phyloP scores from a whole-genome alignment of 345 rosid species.

The Geranium brycei region DNA sequence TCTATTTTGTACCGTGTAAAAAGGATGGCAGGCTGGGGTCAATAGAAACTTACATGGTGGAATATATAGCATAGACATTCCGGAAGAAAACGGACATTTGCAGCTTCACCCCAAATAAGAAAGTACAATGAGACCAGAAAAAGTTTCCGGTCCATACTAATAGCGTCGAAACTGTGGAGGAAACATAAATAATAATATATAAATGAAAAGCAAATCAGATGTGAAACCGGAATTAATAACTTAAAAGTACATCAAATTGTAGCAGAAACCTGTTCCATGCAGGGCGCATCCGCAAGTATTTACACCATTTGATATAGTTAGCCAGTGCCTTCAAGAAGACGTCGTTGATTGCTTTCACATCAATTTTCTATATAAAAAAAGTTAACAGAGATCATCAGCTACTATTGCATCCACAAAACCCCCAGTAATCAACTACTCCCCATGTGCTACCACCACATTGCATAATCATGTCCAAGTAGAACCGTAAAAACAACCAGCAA shows the following conservation, averaged over 20 bases:
- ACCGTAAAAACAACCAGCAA: not conserved
- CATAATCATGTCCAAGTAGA: not conserved
- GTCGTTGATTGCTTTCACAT: conserved; percentile 85
- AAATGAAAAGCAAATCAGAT: conserved; percentile 1
- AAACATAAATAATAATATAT: conserved; percentile 5
- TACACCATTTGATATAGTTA: conserved; percentile 97
- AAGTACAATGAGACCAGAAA: conserved; percentile 84
- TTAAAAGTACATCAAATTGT: conserved; percentile 12
- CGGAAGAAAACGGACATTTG: conserved; percentile 95
- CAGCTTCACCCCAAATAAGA: conserved; percentile 99
- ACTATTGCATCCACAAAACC: not conserved
- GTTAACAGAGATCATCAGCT: conserved; percentile 6
- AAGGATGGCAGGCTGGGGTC: not conserved
- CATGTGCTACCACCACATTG: not conserved
- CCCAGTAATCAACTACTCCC: not conserved
- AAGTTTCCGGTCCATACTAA: conserved; percentile 79
- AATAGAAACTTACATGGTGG: conserved; percentile 63
- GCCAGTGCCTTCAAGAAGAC: conserved; percentile 83
- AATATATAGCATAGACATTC: conserved; percentile 95
- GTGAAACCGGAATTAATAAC: conserved; percentile 3
- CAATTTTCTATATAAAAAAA: conserved; percentile 52
- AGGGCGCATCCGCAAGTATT: conserved; percentile 63
- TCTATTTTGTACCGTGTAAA: not conserved
- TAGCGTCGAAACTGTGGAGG: conserved; percentile 61
- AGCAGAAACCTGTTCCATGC: conserved; percentile 65